Conservation (phyloP, 23 red algal genomes). For the Pyropia yezoensis region DNA sequence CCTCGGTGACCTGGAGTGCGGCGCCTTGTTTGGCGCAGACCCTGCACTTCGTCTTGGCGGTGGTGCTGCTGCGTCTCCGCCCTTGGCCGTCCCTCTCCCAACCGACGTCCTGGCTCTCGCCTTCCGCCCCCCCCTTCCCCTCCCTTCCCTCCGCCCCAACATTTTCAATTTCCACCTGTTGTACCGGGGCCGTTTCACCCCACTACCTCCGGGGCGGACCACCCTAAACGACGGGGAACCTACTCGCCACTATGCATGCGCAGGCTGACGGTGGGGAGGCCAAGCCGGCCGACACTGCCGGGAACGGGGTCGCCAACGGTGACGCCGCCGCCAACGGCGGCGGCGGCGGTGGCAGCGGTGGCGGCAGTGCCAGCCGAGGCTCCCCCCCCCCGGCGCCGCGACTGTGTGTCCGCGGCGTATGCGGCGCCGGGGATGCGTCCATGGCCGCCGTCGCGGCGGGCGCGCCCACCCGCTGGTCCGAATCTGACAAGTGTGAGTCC, state of each 20-base stretch:
- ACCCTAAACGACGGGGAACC: neutral
- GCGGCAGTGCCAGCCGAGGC: constrained; percentile 15
- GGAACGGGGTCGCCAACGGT: constrained; percentile 50
- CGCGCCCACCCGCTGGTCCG: constrained; percentile 23
- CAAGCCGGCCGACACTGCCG: constrained; percentile 30
- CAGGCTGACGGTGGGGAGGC: neutral
- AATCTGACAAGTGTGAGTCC: constrained; percentile 38
- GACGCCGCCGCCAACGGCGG: constrained; percentile 37
- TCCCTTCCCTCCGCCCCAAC: neutral
- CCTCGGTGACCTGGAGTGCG: too few relatives aligned
- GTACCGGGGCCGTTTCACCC: neutral
- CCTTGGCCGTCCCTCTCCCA: constrained; percentile 5
- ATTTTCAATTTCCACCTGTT: neutral
- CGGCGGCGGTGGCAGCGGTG: constrained; percentile 13
- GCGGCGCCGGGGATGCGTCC: constrained; percentile 8
- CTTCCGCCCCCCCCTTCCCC: neutral
- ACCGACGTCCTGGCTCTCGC: neutral
- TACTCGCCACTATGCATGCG: neutral
- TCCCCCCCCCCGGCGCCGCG: constrained; percentile 26
- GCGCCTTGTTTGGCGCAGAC: neutral
- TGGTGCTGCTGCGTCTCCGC: neutral
- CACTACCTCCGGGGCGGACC: neutral
- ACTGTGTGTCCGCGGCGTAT: constrained; percentile 42
- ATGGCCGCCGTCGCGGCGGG: neutral
- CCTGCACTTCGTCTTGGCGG: neutral